Evolutionary conservation across 805 yeast genomes (phyloP), one percentile per base, ranked within the genome.

Genomic region (Wickerhamomyces kurtzmanii): DNA sequence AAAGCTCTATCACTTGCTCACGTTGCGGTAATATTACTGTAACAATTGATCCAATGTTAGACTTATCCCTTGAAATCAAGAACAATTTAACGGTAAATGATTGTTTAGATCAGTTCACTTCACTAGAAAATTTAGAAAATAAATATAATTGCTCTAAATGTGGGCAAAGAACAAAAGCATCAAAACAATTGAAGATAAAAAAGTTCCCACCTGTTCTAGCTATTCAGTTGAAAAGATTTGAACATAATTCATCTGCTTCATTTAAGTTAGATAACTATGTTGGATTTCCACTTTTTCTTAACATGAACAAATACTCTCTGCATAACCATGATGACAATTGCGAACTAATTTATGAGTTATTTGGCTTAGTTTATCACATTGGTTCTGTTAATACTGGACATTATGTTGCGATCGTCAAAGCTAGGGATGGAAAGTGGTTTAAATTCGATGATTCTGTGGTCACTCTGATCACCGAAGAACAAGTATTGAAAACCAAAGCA

Each of bases 331-430:
- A 34, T 30, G 26, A 31, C 26, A 39, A 43, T 17, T 57, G 64
- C 17, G 54, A 62, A 29, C 46, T 69, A n/a, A 53, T 73, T 2
- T 89, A 81, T 53, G 96, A 89, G 53, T 63, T 91, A 23, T 85
- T 76, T 53, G 95, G 89, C 2, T 71, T 87, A 18, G 79, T 91
- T 8, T 75, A 85, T 42, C 98, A 91, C 51, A 75, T 75, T 19
- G 99, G 99, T 2, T 76, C 89, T 12, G 91, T 89, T 6, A 85
- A 85, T 49, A 91, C 96, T 2, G 99, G 99, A 8, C 99, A 91
- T 52, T 91, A 91, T 50, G 68, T 87, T 10, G 78, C 91, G 12
- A 65, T 77, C 43, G 69, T 83, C 35, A 89, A 87, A 47, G 70
- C 64, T 30, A 59, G 70, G n/a, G 68, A 71, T 23, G 81, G 85